phyloP scores from a whole-genome alignment of 805 yeast species.

The Lipomyces sp. region DNA sequence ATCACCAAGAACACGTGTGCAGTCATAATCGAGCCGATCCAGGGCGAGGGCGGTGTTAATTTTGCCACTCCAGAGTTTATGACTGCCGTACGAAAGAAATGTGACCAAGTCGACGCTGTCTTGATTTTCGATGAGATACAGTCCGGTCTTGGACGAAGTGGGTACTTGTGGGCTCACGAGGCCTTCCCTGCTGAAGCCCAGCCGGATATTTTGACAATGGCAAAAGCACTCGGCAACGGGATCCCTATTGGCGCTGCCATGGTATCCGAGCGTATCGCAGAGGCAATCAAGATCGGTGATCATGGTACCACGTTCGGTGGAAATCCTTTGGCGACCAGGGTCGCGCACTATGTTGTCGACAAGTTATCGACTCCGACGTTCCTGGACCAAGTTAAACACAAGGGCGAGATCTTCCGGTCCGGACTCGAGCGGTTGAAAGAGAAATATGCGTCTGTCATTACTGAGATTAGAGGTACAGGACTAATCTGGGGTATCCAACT shows the following conservation, averaged over 20 bases:
- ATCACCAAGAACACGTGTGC: slow-evolving; percentile 77
- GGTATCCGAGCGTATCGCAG: slow-evolving; percentile 78
- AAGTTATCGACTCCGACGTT: slow-evolving; percentile 66
- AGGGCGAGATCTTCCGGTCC: slow-evolving; percentile 60
- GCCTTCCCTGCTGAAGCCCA: slow-evolving; percentile 76
- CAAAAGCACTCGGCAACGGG: slow-evolving; percentile 96
- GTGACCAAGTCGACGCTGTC: slow-evolving; percentile 70
- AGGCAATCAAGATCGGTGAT: slow-evolving; percentile 80
- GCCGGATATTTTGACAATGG: slow-evolving; percentile 93
- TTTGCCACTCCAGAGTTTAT: slow-evolving; percentile 69
- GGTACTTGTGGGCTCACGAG: slow-evolving; percentile 90
- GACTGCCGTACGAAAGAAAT: slow-evolving; percentile 64
- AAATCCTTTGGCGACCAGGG: slow-evolving; percentile 86
- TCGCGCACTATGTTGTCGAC: slow-evolving; percentile 76
- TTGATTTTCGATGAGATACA: slow-evolving; percentile 95
- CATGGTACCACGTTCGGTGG: slow-evolving; percentile 99
- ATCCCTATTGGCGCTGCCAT: slow-evolving; percentile 95
- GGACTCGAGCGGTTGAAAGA: slow-evolving; percentile 50
- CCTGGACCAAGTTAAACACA: slow-evolving; percentile 61
- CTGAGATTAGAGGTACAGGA: slow-evolving; percentile 85
- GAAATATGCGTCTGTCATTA: slow-evolving; percentile 64
- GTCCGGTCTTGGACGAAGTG: slow-evolving; percentile 93
- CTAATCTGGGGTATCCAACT: slow-evolving; percentile 84
- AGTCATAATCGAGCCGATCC: slow-evolving; percentile 94
- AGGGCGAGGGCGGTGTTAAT: slow-evolving; percentile 96